phyloP scores from a whole-genome alignment of 1,139 yeast species.

The Ashbya aceris region DNA sequence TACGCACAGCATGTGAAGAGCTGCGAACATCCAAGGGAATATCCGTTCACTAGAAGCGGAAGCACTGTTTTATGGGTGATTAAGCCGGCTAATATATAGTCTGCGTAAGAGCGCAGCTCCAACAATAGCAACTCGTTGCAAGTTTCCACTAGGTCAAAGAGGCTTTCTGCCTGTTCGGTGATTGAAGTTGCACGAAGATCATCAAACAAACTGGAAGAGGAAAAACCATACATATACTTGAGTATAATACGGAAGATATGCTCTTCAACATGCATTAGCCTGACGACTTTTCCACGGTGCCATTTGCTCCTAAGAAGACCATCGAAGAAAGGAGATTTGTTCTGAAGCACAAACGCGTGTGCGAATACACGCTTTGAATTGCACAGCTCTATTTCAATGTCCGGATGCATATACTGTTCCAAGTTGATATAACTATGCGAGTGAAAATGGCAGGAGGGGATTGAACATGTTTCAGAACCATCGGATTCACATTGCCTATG shows the following conservation, averaged over 20 bases:
- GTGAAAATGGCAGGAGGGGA: not conserved
- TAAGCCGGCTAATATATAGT: conserved; percentile 51
- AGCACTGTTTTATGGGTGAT: conserved; percentile 56
- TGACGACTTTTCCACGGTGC: conserved; percentile 20
- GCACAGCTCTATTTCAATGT: conserved; percentile 14
- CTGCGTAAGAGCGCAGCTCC: conserved; percentile 52
- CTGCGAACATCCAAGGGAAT: conserved; percentile 42
- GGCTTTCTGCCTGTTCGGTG: conserved; percentile 41
- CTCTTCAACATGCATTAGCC: conserved; percentile 38
- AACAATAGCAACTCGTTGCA: conserved; percentile 58
- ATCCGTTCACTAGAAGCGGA: conserved; percentile 46
- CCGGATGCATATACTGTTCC: conserved; percentile 9
- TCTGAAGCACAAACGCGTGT: conserved; percentile 34
- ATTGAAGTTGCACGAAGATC: conserved; percentile 10
- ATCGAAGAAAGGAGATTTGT: conserved; percentile 8
- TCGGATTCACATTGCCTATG: not conserved
- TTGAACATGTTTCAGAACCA: not conserved
- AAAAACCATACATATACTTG: conserved; percentile 47
- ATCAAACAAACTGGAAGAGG: conserved; percentile 39
- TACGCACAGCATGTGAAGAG: conserved; percentile 55
- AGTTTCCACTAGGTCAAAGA: conserved; percentile 51
- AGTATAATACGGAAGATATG: conserved; percentile 45
- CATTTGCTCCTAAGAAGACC: conserved; percentile 9
- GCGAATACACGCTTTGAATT: conserved; percentile 15
- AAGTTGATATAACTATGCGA: not conserved